Evolutionary conservation across 2,329 filamentous ascomycete genomes (phyloP), one percentile per base, ranked within the genome.

Genomic region (Fusarium siculi): DNA sequence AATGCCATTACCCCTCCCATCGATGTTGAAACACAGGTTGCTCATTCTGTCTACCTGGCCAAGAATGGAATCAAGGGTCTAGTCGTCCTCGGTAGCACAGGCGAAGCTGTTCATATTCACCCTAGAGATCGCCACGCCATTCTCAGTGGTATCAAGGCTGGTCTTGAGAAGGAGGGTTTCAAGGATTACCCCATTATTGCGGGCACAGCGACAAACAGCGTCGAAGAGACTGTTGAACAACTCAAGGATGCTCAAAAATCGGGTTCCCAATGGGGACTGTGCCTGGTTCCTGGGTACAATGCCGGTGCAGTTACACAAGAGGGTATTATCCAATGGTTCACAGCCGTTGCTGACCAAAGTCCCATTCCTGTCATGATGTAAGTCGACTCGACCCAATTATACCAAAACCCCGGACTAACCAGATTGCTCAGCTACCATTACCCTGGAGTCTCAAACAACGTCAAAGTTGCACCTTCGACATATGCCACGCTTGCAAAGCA

Each of bases 361-460:
- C 86, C 85, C 0, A 84, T 91, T 32, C 89, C 89, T 0, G 83
- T 91, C 40, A 78, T 91, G 75, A 87, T 91, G 87, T 90, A 77
- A 79, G 87, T 79, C 10, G 23, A 18, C 14, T 34, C 11, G 25
- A 19, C 23, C 23, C 23, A 50, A 25, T 30, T 18, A 30, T 10
- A 39, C 8, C 39, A 59, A 39, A 32, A n/a, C 19, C 15, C 46
- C 21, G 42, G 30, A 43, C 34, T 57, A 9, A 28, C n/a, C 32
- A 52, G 12, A 36, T 23, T 18, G 10, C 15, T 42, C 64, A 89
- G 87, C 64, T 91, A 91, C 80, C 87, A 91, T 80, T 91, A 91
- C 80, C 90, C 91, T 2, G 90, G 88, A 57, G 90, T 93, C 28
- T 90, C 90, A 15, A 93, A 92, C 83, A 88, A 89, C 75, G 83